Evolutionary conservation across 306 rosid species (phyloP).

Genomic region (Quillaja saponaria): DNA sequence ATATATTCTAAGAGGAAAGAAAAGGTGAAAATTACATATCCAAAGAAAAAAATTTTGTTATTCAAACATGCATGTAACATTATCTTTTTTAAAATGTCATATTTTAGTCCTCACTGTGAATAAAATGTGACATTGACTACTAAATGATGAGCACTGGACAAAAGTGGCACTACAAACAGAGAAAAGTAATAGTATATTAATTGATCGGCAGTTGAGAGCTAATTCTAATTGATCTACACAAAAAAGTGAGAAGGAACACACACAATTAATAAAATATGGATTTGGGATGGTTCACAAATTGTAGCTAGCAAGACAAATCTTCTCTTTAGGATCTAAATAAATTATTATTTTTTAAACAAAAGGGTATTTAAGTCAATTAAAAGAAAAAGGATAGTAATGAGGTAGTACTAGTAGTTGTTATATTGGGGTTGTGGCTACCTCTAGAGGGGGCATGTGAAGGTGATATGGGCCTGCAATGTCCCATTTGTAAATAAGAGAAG

Average conservation of each 20-base stretch:
- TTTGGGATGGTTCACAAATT: constrained; percentile 23
- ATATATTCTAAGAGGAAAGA: too few species aligned
- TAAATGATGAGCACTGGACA: too few species aligned
- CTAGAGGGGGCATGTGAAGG: constrained; percentile 77
- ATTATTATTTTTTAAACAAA: too few species aligned
- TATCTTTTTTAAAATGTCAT: too few species aligned
- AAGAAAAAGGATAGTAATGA: constrained; percentile 2
- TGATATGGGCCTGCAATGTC: constrained; percentile 70
- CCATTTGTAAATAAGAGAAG: constrained; percentile 33
- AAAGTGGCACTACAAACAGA: constrained; percentile 10
- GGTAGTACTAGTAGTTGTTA: constrained; percentile 32
- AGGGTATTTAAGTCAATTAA: constrained; percentile 30
- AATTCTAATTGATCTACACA: background rate
- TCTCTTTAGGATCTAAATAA: background rate
- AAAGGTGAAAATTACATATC: too few species aligned
- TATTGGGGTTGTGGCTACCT: constrained; percentile 57
- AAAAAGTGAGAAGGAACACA: constrained; percentile 3
- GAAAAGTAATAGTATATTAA: constrained; percentile 17
- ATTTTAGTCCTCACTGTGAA: too few species aligned
- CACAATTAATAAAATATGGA: background rate
- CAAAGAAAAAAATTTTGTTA: too few species aligned
- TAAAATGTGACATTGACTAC: too few species aligned
- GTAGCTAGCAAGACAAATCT: constrained; percentile 16
- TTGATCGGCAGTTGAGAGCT: background rate
- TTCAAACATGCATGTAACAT: too few species aligned